Base-by-base conservation (phyloP, 345 rosid genomes). In the Litchi chinensis region DNA sequence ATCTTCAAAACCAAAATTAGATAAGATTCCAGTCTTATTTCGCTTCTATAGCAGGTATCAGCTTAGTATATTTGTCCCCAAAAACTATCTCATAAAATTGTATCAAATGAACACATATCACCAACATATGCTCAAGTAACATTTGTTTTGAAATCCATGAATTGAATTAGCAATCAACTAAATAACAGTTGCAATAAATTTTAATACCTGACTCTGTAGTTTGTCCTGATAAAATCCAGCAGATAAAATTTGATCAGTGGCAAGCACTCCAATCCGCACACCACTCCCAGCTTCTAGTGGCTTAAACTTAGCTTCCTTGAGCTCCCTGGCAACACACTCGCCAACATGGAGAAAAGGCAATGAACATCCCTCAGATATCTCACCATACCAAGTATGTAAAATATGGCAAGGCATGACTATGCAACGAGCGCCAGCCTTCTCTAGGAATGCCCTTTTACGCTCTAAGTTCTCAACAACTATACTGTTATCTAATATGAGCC, bases 341-440 rank as follows among this genome's bases (percentile, higher is more conserved):
- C 90, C 92, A 66, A 86, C 79, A 79, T 93, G 93, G 73, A 93
- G 78, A 75, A 90, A 77, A 8, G 92, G 92, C 71, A 85, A 75
- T 5, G 79, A 82, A 77, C 93, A 85, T 48, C 90, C 92, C 80
- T 86, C 79, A 3, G 86, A 86, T 60, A 91, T 83, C 69, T 89
- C 90, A 0, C 81, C 81, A 57, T 90, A 78, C 97, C 97, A 91
- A 15, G 73, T 68, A 65, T 93, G 91, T 1, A 87, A 89, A 60
- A 89, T 56, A 57, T 91, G 88, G 79, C 97, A 93, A 1, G 93
- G 97, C 86, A 90, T 83, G 9, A 90, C 89, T 24, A 93, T 85
- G 83, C 93, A 78, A 15, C 87, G 70, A 67, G 89, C 95, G 43
- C 97, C 97, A 41, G 90, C 77, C 57, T 83, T 83, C 86, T 93